A percentile compares a stretch with the other conserved stretches of the same genome.
phyloP scores from a whole-genome alignment of 768 basidiomycete genomes.

The Lentinula boryana region DNA sequence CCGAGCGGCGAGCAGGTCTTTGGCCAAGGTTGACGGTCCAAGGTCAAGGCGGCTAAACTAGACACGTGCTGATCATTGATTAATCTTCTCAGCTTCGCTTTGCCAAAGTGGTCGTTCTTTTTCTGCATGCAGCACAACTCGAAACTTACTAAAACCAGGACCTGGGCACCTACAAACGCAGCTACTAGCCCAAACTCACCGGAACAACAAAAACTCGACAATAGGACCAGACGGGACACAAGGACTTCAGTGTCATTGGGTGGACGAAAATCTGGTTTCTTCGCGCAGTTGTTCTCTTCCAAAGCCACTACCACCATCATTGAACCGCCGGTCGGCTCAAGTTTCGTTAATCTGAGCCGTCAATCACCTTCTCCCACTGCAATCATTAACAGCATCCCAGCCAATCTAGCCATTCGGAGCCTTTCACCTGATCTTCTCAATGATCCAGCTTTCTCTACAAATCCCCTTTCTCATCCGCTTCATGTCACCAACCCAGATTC shows the following conservation, averaged over 20 bases:
- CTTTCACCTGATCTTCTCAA: conserved; percentile 26
- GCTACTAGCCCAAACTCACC: neutral
- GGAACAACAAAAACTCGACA: neutral
- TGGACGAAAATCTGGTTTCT: conserved; percentile 1
- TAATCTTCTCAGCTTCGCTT: neutral
- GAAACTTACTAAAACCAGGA: neutral
- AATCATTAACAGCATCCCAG: neutral
- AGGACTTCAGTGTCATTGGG: neutral
- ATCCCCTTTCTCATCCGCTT: conserved; percentile 44
- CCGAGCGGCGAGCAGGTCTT: neutral
- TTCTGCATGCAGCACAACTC: neutral
- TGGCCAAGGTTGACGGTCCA: neutral
- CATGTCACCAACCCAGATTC: conserved; percentile 3
- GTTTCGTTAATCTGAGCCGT: neutral
- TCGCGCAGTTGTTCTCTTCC: conserved; percentile 1
- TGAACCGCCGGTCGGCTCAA: neutral
- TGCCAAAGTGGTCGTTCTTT: neutral
- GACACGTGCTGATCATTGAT: neutral
- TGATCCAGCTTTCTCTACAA: conserved; percentile 56
- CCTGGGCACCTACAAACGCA: neutral
- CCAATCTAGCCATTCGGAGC: conserved; percentile 5
- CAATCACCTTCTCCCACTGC: neutral
- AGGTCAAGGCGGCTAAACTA: too few species aligned
- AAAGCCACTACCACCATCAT: neutral
- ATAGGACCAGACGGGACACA: neutral